Conservation (phyloP, 148 eudicot species). For the Fagopyrum homotropicum region DNA sequence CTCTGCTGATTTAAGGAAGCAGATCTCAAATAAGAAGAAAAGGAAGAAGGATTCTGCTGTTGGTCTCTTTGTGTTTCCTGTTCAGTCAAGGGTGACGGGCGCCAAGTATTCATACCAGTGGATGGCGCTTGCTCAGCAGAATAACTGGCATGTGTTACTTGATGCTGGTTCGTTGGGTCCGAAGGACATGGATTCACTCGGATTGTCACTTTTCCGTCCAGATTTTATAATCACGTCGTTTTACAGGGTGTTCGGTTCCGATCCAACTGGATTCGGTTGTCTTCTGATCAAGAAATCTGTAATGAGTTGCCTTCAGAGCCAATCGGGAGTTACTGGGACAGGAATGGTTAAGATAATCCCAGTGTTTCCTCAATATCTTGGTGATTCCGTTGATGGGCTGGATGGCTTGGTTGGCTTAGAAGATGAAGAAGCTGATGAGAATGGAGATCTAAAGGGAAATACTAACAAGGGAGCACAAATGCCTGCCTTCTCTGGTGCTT, state of each 20-base stretch:
- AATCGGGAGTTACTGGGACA: slow-evolving; percentile 76
- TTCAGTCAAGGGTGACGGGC: slow-evolving; percentile 93
- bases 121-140: slow-evolving; percentile 98
- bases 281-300: slow-evolving; percentile 92
- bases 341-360: slow-evolving; percentile 95
- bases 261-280: slow-evolving; percentile 97
- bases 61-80: slow-evolving; percentile 94
- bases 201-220: slow-evolving; percentile 83
- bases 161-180: slow-evolving; percentile 99
- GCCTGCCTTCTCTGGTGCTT: slow-evolving; percentile 98
- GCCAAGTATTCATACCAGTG: slow-evolving; percentile 97
- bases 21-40: slow-evolving; percentile 70
- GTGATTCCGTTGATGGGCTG: slow-evolving; percentile 74
- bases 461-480: slow-evolving; percentile 48
- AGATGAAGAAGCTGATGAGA: slow-evolving; percentile 49
- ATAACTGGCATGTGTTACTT: slow-evolving; percentile 94
- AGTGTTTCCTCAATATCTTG: slow-evolving; percentile 68
- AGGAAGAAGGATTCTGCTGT: slow-evolving; percentile 82
- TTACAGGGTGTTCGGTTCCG: slow-evolving; percentile 88
- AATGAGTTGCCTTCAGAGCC: slow-evolving; percentile 77
- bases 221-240: slow-evolving; percentile 96
- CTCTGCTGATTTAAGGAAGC: slow-evolving; percentile 93
- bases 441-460: slow-evolving; percentile 51
- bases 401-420: slow-evolving; percentile 49
- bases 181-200: slow-evolving; percentile 97